phyloP scores from a whole-genome alignment of 169 alveolate species.

The Cryptosporidium ubiquitum region DNA sequence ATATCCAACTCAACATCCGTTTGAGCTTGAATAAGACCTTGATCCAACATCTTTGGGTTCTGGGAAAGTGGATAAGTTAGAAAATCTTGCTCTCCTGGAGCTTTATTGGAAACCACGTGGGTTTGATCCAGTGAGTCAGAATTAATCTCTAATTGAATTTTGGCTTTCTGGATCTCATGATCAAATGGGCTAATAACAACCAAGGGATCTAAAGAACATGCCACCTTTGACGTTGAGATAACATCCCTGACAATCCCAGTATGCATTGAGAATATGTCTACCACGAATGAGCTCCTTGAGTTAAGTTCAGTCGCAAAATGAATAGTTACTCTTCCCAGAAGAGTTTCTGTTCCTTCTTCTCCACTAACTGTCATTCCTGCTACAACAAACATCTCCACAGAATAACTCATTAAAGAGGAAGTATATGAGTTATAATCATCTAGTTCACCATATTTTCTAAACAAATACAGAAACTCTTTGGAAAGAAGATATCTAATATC shows the following conservation, averaged over 20 bases:
- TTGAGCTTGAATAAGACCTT: background rate
- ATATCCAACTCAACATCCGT: background rate
- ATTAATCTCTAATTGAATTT: background rate
- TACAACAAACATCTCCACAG: constrained; percentile 42
- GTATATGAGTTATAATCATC: background rate
- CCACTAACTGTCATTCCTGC: constrained; percentile 55
- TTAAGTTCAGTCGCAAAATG: background rate
- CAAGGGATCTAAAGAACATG: constrained; percentile 29
- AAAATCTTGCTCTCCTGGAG: background rate
- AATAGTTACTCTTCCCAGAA: constrained; percentile 22
- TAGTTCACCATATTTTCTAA: background rate
- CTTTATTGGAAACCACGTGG: background rate
- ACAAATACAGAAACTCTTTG: constrained; percentile 7
- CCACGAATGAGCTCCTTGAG: background rate
- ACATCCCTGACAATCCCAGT: constrained; percentile 30
- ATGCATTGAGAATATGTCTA: constrained; percentile 14
- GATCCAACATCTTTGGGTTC: background rate
- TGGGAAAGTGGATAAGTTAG: constrained; percentile 33
- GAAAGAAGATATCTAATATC: constrained; percentile 26
- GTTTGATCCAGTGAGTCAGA: background rate
- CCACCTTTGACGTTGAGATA: constrained; percentile 29
- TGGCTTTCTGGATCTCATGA: background rate
- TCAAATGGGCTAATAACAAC: background rate
- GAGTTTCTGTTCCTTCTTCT: constrained; percentile 1
- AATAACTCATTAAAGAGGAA: constrained; percentile 6